A percentile compares a stretch with the other conserved stretches of the same genome.
These are phyloP conservation scores for Collybia nuda DNA, from an alignment of 768 basidiomycete species.

Conservation along the genomic window DNA sequence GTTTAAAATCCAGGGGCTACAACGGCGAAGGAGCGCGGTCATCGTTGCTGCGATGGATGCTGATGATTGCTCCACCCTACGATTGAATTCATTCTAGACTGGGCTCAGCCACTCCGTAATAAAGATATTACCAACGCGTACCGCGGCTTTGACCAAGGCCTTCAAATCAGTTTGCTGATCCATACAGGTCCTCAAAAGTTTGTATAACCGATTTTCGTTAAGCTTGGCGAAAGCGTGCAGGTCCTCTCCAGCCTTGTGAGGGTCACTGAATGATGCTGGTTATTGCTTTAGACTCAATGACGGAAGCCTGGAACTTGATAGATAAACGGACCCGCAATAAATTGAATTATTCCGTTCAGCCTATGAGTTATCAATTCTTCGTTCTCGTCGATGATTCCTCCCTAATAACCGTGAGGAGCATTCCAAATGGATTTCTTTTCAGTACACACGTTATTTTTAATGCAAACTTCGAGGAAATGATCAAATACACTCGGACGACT, in stretches of 20 bases:
- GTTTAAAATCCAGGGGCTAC: slow-evolving; percentile 74
- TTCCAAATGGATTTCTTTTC: neutral
- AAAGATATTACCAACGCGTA: slow-evolving; percentile 29
- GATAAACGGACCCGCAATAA: slow-evolving; percentile 55
- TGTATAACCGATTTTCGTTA: slow-evolving; percentile 87
- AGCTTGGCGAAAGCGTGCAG: slow-evolving; percentile 79
- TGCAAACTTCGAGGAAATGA: slow-evolving; percentile 69
- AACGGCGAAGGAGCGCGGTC: slow-evolving; percentile 65
- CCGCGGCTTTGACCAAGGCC: slow-evolving; percentile 73
- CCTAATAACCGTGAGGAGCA: slow-evolving; percentile 44
- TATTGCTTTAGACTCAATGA: slow-evolving; percentile 1
- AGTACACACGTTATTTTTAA: slow-evolving; percentile 77
- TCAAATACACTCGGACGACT: slow-evolving; percentile 75
- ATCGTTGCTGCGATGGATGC: slow-evolving; percentile 66
- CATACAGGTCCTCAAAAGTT: slow-evolving; percentile 76
- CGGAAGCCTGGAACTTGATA: neutral
- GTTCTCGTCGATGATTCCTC: slow-evolving; percentile 86
- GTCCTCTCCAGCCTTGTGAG: slow-evolving; percentile 75
- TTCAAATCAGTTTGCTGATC: slow-evolving; percentile 86
- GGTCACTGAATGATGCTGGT: slow-evolving; percentile 61
- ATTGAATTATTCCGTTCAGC: slow-evolving; percentile 54
- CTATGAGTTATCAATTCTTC: slow-evolving; percentile 60
- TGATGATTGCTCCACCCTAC: slow-evolving; percentile 71
- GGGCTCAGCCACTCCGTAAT: neutral
- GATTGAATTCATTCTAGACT: slow-evolving; percentile 71